Evolutionary conservation across 225 moss, liverwort and hornwort genomes (phyloP).

Genomic region (Pseudisothecium myosuroides): DNA sequence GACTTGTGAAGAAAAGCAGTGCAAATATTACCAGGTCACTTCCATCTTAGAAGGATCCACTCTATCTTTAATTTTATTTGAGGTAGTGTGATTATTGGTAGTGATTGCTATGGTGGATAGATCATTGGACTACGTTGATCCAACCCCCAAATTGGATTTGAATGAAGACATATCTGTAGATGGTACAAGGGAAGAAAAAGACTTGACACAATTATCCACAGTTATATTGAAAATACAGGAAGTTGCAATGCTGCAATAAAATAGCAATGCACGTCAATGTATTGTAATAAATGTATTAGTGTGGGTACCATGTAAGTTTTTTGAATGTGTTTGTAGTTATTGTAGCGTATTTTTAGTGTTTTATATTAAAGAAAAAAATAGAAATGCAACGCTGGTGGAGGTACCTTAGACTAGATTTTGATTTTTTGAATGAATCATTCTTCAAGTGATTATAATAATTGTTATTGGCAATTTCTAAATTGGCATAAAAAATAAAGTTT

Average conservation of each 20-base stretch:
- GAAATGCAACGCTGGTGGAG: too few species aligned
- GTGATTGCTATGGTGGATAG: too few species aligned
- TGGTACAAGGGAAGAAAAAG: neutral
- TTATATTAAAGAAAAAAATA: too few species aligned
- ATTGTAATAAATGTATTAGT: neutral
- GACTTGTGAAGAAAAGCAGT: rapidly evolving
- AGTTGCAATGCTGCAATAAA: rapidly evolving
- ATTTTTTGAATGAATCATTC: too few species aligned
- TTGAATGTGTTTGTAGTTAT: too few species aligned
- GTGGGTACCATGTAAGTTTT: too few species aligned
- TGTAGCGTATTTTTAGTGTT: too few species aligned
- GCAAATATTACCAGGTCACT: neutral
- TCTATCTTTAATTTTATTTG: rapidly evolving
- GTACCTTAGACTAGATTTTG: too few species aligned
- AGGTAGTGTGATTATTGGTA: rapidly evolving
- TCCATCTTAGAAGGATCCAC: neutral
- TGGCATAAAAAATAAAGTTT: too few species aligned
- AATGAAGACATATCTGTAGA: neutral
- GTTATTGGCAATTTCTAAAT: too few species aligned
- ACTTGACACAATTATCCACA: neutral
- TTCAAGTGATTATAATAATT: too few species aligned
- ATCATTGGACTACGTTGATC: too few species aligned
- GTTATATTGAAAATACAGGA: neutral
- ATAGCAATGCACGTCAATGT: neutral
- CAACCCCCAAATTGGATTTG: neutral